These are phyloP conservation scores for Fraxinus platypoda DNA, from an alignment of 305 asterid genomes.

Conservation along the genomic window DNA sequence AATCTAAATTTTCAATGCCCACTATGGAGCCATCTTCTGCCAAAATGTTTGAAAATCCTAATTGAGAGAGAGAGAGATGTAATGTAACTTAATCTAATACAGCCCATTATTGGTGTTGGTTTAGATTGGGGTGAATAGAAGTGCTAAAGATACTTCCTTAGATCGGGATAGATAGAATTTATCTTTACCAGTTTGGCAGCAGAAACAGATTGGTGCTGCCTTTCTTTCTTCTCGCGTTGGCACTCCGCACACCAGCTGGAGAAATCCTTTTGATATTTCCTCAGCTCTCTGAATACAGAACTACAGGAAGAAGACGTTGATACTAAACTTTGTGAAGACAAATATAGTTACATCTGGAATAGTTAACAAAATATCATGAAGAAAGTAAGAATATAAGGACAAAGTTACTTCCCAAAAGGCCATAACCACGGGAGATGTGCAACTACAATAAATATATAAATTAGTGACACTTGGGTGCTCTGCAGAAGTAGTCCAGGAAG, in stretches of 20 bases:
- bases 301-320: conserved; percentile 39
- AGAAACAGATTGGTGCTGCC: conserved; percentile 58
- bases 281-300: conserved; percentile 85
- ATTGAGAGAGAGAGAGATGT: not conserved
- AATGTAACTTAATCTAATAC: not conserved
- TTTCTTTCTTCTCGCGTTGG: conserved; percentile 77
- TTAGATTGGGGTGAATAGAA: not conserved
- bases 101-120: not conserved
- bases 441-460: not conserved
- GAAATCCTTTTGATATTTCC: conserved; percentile 83
- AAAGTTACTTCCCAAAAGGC: not conserved
- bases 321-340: not conserved
- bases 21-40: not conserved
- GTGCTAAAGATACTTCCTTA: not conserved
- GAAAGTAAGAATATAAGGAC: not conserved
- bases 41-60: not conserved
- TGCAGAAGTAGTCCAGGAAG: not conserved
- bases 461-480: not conserved
- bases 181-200: conserved; percentile 66
- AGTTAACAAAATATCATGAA: not conserved
- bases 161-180: not conserved
- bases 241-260: conserved; percentile 93
- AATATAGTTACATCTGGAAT: not conserved
- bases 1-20: not conserved
- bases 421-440: not conserved